Evolutionary conservation across 345 rosid species (phyloP).

Genomic region (Acer campestre): DNA sequence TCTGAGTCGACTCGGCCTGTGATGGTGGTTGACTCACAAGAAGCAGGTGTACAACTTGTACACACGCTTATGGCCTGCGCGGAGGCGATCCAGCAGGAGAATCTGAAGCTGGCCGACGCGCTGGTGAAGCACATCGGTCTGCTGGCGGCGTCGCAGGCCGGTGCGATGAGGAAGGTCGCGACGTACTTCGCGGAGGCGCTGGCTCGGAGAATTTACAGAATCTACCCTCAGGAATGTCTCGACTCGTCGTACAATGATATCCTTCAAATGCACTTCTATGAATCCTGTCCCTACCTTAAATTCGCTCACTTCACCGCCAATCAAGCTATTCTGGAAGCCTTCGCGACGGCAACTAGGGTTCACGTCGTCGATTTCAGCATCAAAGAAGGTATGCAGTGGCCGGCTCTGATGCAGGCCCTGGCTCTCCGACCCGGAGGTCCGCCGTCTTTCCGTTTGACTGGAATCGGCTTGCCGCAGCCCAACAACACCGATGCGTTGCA

Average conservation of each 20-base stretch:
- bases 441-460: constrained; percentile 78
- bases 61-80: constrained; percentile 88
- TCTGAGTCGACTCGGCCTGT: constrained; percentile 60
- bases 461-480: constrained; percentile 75
- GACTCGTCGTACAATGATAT: constrained; percentile 49
- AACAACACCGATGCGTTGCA: constrained; percentile 60
- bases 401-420: constrained; percentile 93
- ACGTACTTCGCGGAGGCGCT: constrained; percentile 85
- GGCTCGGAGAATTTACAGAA: constrained; percentile 69
- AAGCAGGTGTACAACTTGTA: constrained; percentile 81
- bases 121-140: constrained; percentile 75
- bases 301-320: constrained; percentile 97
- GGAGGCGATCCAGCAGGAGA: constrained; percentile 70
- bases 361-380: constrained; percentile 80
- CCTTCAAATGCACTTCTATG: constrained; percentile 86
- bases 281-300: constrained; percentile 86
- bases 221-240: constrained; percentile 52
- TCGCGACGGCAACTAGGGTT: constrained; percentile 53
- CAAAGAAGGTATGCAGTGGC: constrained; percentile 94
- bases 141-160: constrained; percentile 74
- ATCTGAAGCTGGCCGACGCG: constrained; percentile 66
- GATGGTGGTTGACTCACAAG: constrained; percentile 80
- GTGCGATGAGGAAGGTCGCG: constrained; percentile 94
- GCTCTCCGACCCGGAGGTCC: constrained; percentile 83
- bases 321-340: constrained; percentile 87